Conservation (phyloP, 371 early-diverging fungal genomes). For the Mucor sp. region DNA sequence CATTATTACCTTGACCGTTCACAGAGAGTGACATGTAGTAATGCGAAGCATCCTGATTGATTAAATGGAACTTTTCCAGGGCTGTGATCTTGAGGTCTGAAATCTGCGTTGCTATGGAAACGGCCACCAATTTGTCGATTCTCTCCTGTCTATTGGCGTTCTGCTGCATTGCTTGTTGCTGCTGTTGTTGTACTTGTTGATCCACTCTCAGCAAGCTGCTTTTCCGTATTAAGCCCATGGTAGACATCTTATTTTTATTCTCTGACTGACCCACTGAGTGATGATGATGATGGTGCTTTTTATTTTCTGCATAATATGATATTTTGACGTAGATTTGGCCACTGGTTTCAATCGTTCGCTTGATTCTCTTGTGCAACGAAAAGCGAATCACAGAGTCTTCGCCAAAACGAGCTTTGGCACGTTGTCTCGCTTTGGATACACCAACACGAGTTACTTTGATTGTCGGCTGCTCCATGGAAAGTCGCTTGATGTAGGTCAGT, state of each 20-base stretch:
- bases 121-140: conserved; percentile 50
- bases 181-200: conserved; percentile 14
- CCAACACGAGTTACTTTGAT: conserved; percentile 40
- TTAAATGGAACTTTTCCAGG: conserved; percentile 52
- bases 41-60: conserved; percentile 7
- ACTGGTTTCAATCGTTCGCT: conserved; percentile 38
- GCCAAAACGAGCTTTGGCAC: conserved; percentile 39
- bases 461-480: conserved; percentile 35
- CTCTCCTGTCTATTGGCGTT: conserved; percentile 17
- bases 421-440: conserved; percentile 36
- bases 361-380: conserved; percentile 59
- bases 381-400: conserved; percentile 52
- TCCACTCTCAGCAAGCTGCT: conserved; percentile 23
- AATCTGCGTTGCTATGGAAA: conserved; percentile 30
- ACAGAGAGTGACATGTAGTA: conserved; percentile 22
- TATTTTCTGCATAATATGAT: conserved; percentile 34
- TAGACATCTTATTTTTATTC: conserved; percentile 23
- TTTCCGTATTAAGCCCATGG: conserved; percentile 18
- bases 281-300: conserved; percentile 9
- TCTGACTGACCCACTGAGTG: background rate
- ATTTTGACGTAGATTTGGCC: conserved; percentile 49
- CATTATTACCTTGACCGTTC: conserved; percentile 16
- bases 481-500: conserved; percentile 37
- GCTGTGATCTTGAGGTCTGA: conserved; percentile 37
- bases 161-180: background rate